These are phyloP conservation scores for Picea engelmannii DNA, from an alignment of 83 land plant species.

Conservation along the genomic window DNA sequence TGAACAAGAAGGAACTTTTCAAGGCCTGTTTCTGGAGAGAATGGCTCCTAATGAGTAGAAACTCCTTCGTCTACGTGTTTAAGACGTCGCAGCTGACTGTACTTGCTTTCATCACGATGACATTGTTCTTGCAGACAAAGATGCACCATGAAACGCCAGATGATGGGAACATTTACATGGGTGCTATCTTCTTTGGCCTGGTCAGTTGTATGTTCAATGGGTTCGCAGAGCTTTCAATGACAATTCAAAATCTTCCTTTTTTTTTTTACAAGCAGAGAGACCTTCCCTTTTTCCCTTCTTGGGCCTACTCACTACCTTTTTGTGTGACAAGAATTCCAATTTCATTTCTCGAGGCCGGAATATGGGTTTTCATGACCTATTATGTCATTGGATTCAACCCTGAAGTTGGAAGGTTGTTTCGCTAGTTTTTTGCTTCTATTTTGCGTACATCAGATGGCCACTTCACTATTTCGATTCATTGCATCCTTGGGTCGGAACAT, in stretches of 20 bases:
- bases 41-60: slow-evolving; percentile 42
- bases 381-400: slow-evolving; percentile 18
- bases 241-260: slow-evolving; percentile 58
- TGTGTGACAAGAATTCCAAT: slow-evolving; percentile 51
- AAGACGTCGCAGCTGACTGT: slow-evolving; percentile 35
- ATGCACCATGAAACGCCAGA: slow-evolving; percentile 32
- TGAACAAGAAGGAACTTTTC: neutral
- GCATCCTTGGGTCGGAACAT: too few relatives aligned
- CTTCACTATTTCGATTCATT: too few relatives aligned
- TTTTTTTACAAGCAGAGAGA: slow-evolving; percentile 50
- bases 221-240: slow-evolving; percentile 4
- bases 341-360: too few relatives aligned
- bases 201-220: slow-evolving; percentile 63
- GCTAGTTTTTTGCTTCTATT: too few relatives aligned
- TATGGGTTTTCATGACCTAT: slow-evolving; percentile 36
- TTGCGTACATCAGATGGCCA: too few relatives aligned
- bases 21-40: slow-evolving; percentile 38
- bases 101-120: slow-evolving; percentile 49
- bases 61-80: slow-evolving; percentile 53
- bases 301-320: slow-evolving; percentile 66
- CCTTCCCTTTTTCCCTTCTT: slow-evolving; percentile 43
- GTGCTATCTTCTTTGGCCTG: slow-evolving; percentile 54
- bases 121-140: slow-evolving; percentile 52
- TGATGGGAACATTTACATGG: slow-evolving; percentile 52
- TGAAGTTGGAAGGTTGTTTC: slow-evolving; percentile 19